Evolutionary conservation across 768 basidiomycete genomes (phyloP), one percentile per base, ranked within the genome.

Genomic region (Lactarius psammicola): DNA sequence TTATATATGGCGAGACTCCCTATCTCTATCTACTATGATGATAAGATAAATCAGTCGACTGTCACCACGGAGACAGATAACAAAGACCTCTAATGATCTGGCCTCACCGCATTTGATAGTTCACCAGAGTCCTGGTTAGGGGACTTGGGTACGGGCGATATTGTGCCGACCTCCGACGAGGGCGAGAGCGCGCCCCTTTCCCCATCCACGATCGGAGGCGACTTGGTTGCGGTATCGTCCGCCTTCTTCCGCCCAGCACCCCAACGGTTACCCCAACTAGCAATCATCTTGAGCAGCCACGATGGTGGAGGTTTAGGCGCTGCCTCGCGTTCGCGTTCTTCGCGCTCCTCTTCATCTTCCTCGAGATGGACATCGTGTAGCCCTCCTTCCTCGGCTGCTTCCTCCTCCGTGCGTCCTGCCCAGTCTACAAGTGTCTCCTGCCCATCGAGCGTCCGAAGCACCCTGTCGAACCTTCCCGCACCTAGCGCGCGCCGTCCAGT

Each of bases 241-340:
- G 65, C 59, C 40, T 70, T 71, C 56, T 66, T 70, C 30, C 69
- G 53, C 23, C 71, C 66, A 2, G 70, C 53, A 56, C 72, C 82
- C 84, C 88, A 84, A 68, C 81, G 82, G 46, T 84, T 83, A 8
- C 86, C 87, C 89, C 88, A 91, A 65, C 87, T 88, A 55, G 86
- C 90, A 74, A 92, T 89, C 76, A 91, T 84, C 71, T 82, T 79
- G 71, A 92, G 76, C 61, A 91, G 73, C 90, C 90, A 92, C 80
- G 90, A 86, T 42, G 89, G 65, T 13, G 65, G 89, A 62, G 85
- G 85, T 73, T 89, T 86, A 34, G 89, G 89, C 62, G 84, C 85
- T 73, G 89, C 85, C 26, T 76, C 78, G 36, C 81, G 81, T 74
- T 85, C 81, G 71, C 81, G 80, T 55, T 86, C 84, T 46, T 82